Base-by-base conservation (phyloP, 2,329 filamentous ascomycete genomes). In the Passalora sequoiae region DNA sequence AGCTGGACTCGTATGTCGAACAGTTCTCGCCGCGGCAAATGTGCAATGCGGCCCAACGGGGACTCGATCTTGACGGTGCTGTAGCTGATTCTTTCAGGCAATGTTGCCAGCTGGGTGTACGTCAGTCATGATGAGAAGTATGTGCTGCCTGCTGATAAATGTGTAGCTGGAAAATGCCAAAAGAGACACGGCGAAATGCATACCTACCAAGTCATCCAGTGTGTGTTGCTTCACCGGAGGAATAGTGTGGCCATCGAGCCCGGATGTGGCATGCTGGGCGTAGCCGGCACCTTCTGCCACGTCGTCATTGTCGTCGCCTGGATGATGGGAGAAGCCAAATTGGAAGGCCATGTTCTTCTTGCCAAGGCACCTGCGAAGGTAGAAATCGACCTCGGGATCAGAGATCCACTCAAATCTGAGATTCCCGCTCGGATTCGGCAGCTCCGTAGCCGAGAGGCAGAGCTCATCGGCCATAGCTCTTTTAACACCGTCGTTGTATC, bases 1-100 rank as follows among this genome's bases (percentile, higher is more conserved):
- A 92, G 70, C 69, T 92, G 86, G 27, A 89, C 74, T 24, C 84
- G 76, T 28, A 91, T 81, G 60, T 92, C 86, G 78, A 86, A 91
- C 33, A 92, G 72, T 62, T 89, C 86, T 46, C 86, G 77, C 28
- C 86, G 78, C 0, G 85, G 85, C 6, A 92, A 70, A 27, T 64
- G 66, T 7, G 83, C 60, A 3, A 58, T 66, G 35, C 69, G 66
- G 7, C 74, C 74, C 49, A 77, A 71, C 31, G 83, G 81, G 4
- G 83, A 74, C 15, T 72, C 70, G 38, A 88, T 74, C 6, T 70
- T 66, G 13, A 89, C 66, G 9, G 72, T 73, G 55, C 75, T 72
- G 65, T 83, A 91, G 13, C 83, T 81, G 42, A 92, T 75, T 63
- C 86, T 86, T 43, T 83, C 85, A 1, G 86, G 86, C 33, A 91